Base-by-base conservation (phyloP, 2,329 filamentous ascomycete species). In the Fusarium sublunatum region DNA sequence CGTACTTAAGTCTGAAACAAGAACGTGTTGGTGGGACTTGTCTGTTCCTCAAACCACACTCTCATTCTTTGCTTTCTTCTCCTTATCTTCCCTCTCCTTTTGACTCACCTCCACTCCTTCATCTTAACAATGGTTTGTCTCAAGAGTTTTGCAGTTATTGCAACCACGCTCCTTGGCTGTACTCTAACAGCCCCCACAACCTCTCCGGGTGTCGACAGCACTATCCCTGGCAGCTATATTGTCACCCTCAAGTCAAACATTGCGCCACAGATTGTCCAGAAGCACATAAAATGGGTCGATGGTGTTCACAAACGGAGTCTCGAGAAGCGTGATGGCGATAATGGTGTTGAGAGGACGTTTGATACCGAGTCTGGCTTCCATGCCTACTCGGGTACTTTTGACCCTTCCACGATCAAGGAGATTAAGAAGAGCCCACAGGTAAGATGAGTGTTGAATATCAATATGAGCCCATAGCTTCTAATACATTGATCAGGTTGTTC, bases 221-320 rank as follows among this genome's bases (percentile, higher is more conserved):
- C 75, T 39, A 68, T 79, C 40, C 68, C 76, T 39, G 75, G 73
- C 63, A 81, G 79, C 50, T 89, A 86, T 75, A 87, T 89, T 65
- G 81, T 89, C 31, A 85, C 88, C 46, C 87, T 88, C 74, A 85
- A 88, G 74, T 75, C 77, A 60, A 80, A 79, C 45, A 77, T 79
- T 64, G 74, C 74, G 47, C 71, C 78, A 11, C 76, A 76, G 5
- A 76, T 74, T 31, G 77, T 88, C 62, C 72, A 78, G 42, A 74
- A 75, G 34, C 82, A 87, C 70, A 70, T 85, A 61, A 70, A 74
- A 31, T 81, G 78, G 65, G 77, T 87, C 63, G 78, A 77, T n/a
- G 76, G 81, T 24, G 73, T 88, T 45, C 79, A 82, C 67, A 84
- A 81, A 72, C 81, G 83, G 63, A 85, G 84, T 70, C 63, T 85